Evolutionary conservation across 306 rosid genomes (phyloP), one percentile per base, ranked within the genome.

Genomic region (Trifolium repens): DNA sequence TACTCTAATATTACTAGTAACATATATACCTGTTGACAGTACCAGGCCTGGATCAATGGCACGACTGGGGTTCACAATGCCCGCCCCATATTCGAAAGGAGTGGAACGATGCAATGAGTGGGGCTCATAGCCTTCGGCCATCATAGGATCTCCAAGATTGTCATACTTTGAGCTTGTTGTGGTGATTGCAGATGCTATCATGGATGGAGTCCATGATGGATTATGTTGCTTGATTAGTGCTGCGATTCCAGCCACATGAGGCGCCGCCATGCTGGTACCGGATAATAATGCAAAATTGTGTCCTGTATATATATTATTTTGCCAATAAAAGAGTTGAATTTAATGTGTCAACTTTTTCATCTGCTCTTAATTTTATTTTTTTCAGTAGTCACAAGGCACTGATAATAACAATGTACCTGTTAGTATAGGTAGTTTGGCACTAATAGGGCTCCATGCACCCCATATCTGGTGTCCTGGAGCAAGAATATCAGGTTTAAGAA

Each of bases 391-490:
- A 17, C 17, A 16, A 5, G 13, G 9, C 39, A 50, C 26, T 69
- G 5, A 47, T 55, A 55, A 34, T 49, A 9, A 69, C 11, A 50
- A 14, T 55, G 76, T 22, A 87, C 98, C 98, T 22, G 13, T 59
- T 8, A 90, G 68, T 19, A 80, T 8, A 66, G 98, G 96, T 44
- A 85, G 78, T 9, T 39, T 78, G 85, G 86, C 91, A 49, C 98
- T 94, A 0, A 85, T 39, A 67, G 97, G 97, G 77, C 85, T 86
- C 93, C 96, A 94, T 42, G 98, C 98, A 43, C 87, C 98, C 98
- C 98, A 91, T 43, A 94, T 74, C 84, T 90, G 96, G 75, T 94
- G 93, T 6, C 98, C 97, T 5, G 97, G 98, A 43, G 96, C 96
- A 73, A 94, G 88, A 85, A 94, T 73, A 77, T 94, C 98, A 13